These are phyloP conservation scores for Zygotorulaspora chibaensis DNA, from an alignment of 805 yeast species.

Conservation along the genomic window DNA sequence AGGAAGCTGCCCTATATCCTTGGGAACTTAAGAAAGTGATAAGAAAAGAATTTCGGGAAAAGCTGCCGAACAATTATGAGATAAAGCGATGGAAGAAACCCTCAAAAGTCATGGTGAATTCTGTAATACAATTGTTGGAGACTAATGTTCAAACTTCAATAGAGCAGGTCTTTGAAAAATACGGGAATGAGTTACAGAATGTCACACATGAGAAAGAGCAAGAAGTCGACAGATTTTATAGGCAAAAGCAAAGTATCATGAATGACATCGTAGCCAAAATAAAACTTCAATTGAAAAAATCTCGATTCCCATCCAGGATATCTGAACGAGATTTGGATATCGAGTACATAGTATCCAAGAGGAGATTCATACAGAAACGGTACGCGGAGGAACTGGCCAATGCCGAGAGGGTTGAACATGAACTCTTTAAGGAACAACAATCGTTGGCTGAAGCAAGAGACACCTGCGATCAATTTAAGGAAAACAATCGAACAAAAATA, in stretches of 20 bases:
- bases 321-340: slow-evolving; percentile 28
- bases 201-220: slow-evolving; percentile 12
- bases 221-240: slow-evolving; percentile 15
- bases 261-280: slow-evolving; percentile 25
- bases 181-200: slow-evolving; percentile 18
- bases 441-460: slow-evolving; percentile 17
- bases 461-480: slow-evolving; percentile 8
- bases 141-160: slow-evolving; percentile 23
- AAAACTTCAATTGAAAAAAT: slow-evolving; percentile 16
- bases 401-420: slow-evolving; percentile 25
- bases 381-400: slow-evolving; percentile 22
- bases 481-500: slow-evolving; percentile 14
- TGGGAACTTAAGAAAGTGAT: slow-evolving; percentile 30
- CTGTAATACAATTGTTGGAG: slow-evolving; percentile 24
- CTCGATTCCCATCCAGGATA: slow-evolving; percentile 27
- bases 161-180: slow-evolving; percentile 23
- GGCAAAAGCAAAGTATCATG: slow-evolving; percentile 22
- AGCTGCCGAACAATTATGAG: slow-evolving; percentile 19
- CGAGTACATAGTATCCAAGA: slow-evolving; percentile 31
- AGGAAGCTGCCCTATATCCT: slow-evolving; percentile 9
- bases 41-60: slow-evolving; percentile 18
- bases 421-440: slow-evolving; percentile 20
- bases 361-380: slow-evolving; percentile 27
- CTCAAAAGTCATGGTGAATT: slow-evolving; percentile 15
- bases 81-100: slow-evolving; percentile 27